phyloP scores from a whole-genome alignment of 2,329 filamentous ascomycete genomes.

The Colletotrichum sp. region DNA sequence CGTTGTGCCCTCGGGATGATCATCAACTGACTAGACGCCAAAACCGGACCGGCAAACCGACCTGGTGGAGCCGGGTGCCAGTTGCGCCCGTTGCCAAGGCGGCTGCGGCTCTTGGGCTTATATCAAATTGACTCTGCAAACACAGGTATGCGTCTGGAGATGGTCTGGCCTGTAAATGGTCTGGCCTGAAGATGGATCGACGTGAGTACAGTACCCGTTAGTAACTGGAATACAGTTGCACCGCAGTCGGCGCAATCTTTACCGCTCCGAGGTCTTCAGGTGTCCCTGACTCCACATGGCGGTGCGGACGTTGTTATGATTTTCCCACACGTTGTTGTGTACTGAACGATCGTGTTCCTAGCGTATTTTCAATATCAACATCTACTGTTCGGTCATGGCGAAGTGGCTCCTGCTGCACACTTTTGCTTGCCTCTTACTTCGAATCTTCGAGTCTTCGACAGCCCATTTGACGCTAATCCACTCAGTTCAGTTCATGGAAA shows the following conservation, averaged over 20 bases:
- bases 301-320: not conserved
- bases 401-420: not conserved
- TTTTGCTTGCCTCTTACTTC: not conserved
- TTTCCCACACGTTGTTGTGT: not conserved
- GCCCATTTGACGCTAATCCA: not conserved
- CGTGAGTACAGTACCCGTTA: not conserved
- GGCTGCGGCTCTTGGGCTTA: not conserved
- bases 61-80: not conserved
- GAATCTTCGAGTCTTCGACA: too few relatives aligned
- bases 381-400: not conserved
- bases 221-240: not conserved
- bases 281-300: not conserved
- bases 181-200: not conserved
- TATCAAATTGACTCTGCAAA: not conserved
- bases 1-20: not conserved
- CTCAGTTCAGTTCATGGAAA: not conserved
- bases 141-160: not conserved
- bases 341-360: not conserved
- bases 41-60: not conserved
- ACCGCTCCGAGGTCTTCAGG: not conserved
- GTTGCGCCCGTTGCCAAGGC: not conserved
- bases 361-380: not conserved
- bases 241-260: not conserved
- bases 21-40: not conserved
- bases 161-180: not conserved